A percentile compares a stretch with the other conserved stretches of the same genome.
phyloP scores from a whole-genome alignment of 306 rosid species.

The Vigna unguiculata region DNA sequence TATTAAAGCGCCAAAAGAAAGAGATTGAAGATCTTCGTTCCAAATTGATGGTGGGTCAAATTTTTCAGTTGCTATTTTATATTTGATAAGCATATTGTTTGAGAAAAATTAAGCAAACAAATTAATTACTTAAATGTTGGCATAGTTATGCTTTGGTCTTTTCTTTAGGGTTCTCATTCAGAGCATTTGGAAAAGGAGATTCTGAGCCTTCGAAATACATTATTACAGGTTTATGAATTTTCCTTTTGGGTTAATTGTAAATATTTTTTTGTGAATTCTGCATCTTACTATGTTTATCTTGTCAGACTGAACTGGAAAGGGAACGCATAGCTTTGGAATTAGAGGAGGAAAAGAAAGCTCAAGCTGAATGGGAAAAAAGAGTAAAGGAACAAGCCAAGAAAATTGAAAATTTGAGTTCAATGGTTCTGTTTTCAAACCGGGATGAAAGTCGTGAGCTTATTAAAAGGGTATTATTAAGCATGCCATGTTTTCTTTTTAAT shows the following conservation, averaged over 20 bases:
- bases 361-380: slow-evolving; percentile 90
- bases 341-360: slow-evolving; percentile 93
- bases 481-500: not conserved
- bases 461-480: slow-evolving; percentile 66
- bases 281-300: slow-evolving; percentile 39
- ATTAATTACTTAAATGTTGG: slow-evolving; percentile 21
- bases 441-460: slow-evolving; percentile 69
- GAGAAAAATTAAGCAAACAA: slow-evolving; percentile 12
- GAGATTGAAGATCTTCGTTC: slow-evolving; percentile 96
- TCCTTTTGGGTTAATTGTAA: slow-evolving; percentile 37
- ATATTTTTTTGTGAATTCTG: slow-evolving; percentile 36
- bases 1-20: slow-evolving; percentile 92
- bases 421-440: slow-evolving; percentile 89
- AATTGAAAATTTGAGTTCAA: slow-evolving; percentile 90
- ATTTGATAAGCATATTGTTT: not conserved
- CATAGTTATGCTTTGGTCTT: slow-evolving; percentile 22
- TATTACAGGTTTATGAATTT: slow-evolving; percentile 69
- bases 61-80: slow-evolving; percentile 28
- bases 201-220: slow-evolving; percentile 85
- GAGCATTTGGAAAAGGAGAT: slow-evolving; percentile 85
- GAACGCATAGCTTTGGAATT: slow-evolving; percentile 96
- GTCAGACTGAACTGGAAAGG: slow-evolving; percentile 88
- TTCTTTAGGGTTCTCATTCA: slow-evolving; percentile 90
- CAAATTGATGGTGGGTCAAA: slow-evolving; percentile 76
- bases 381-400: slow-evolving; percentile 87